Percentiles rank a stretch among this genome's conserved stretches.
phyloP scores from a whole-genome alignment of 2,329 filamentous ascomycete species.

The Pseudocercospora fuligena region DNA sequence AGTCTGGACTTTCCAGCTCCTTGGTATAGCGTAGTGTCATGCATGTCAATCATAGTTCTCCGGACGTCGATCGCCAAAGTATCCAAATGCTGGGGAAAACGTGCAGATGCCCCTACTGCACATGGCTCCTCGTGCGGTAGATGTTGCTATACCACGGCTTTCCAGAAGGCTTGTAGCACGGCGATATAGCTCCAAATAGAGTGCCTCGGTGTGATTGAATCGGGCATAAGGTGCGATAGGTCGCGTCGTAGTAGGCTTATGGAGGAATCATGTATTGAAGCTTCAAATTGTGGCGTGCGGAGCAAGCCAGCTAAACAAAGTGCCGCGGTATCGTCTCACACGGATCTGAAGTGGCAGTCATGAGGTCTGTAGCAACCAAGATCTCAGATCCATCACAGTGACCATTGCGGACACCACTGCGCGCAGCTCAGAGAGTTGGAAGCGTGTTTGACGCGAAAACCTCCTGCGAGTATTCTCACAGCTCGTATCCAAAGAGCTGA shows the following conservation, averaged over 20 bases:
- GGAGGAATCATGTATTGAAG: slow-evolving; percentile 6
- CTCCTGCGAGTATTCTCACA: no score
- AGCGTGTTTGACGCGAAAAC: no score
- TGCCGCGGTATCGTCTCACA: not conserved
- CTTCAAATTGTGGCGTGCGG: slow-evolving; percentile 6
- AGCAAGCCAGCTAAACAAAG: not conserved
- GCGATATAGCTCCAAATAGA: not conserved
- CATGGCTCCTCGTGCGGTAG: not conserved
- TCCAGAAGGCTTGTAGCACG: not conserved
- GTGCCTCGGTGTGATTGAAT: not conserved
- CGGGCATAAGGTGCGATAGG: not conserved
- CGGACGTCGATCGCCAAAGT: not conserved
- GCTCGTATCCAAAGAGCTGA: no score
- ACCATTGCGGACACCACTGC: slow-evolving; percentile 36
- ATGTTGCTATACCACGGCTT: not conserved
- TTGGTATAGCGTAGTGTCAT: not conserved
- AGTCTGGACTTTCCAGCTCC: not conserved
- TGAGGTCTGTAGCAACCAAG: not conserved
- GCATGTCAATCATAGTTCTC: slow-evolving; percentile 8
- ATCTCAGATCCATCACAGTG: slow-evolving; percentile 39
- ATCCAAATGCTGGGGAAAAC: slow-evolving; percentile 1
- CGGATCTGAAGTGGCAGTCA: not conserved
- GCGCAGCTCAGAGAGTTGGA: no score
- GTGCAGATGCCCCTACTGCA: not conserved
- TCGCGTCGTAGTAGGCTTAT: not conserved